phyloP scores from a whole-genome alignment of 306 rosid species.

The Citrullus colocynthis region DNA sequence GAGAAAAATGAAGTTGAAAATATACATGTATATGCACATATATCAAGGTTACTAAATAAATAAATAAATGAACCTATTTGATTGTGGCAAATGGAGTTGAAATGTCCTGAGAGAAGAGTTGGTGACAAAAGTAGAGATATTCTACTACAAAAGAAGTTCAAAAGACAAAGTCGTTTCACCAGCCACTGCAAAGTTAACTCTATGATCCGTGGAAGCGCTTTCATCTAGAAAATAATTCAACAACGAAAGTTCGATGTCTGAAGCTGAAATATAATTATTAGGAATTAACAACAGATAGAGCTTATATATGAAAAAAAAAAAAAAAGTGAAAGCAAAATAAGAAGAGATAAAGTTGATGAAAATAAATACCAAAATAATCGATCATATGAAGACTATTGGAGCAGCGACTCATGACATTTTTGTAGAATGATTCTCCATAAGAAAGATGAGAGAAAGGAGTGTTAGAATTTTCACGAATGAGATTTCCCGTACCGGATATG shows the following conservation, averaged over 20 bases:
- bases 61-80: neutral
- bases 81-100: neutral
- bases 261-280: neutral
- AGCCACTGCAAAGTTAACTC: neutral
- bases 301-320: no score
- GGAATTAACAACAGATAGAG: no score
- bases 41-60: no score
- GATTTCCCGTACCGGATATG: slow-evolving; percentile 8
- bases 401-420: slow-evolving; percentile 3
- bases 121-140: neutral
- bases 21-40: no score
- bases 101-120: slow-evolving; percentile 1
- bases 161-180: neutral
- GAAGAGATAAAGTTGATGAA: neutral
- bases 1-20: no score
- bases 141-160: neutral
- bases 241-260: neutral
- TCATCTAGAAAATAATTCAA: neutral
- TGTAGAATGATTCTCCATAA: slow-evolving; percentile 11
- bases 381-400: slow-evolving; percentile 12
- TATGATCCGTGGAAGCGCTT: neutral
- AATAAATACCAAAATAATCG: neutral
- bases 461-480: neutral
- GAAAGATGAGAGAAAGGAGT: neutral
- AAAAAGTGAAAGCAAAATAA: neutral